Base-by-base conservation (phyloP, 2,329 filamentous ascomycete genomes). In the Gnomoniopsis sp. region DNA sequence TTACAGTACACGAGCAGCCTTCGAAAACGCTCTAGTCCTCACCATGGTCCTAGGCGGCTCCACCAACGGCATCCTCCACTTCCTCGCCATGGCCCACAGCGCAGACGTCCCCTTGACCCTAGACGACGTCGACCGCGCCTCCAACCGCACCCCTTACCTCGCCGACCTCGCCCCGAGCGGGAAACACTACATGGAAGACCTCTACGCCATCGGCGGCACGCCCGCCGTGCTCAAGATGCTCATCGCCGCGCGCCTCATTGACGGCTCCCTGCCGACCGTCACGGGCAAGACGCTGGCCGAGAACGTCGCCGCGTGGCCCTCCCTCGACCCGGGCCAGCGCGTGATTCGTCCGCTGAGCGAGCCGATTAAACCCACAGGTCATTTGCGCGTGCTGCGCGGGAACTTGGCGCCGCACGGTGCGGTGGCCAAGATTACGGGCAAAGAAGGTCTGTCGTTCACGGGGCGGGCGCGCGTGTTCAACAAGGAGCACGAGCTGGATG, bases 351-450 rank as follows among this genome's bases (percentile, higher is more conserved):
- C 89, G 3, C 76, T 96, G 49, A 82, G 82, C 71, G 89, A 92
- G 72, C 92, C 92, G 15, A 93, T 96, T 79, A 96, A 96, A 76
- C 68, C 83, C 0, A 93, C 89, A 0, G 93, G 92, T 33, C 92
- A 96, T 72, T 87, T 96, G 63, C 90, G 95, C 77, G 95, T 96
- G 65, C 81, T 96, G 30, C 86, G 87, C 63, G 92, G 92, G 44
- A 91, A 91, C 60, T 84, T 96, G 43, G 91, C 93, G 0, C 93
- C 92, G 2, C 88, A 88, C 10, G 93, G 92, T 51, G 90, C 90
- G 1, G 92, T 96, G 12, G 92, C 91, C 62, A 96, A 96, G 76
- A 96, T 96, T 72, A 96, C 92, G 0, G 92, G 92, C 52, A 96
- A 96, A 77, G 92, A 96, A 74, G 92, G 93, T 19, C 82, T 91